A percentile compares a stretch with the other conserved stretches of the same genome.
Evolutionary conservation across 108 stramenopile species (phyloP).

Genomic region (Discostella stelligeroides): DNA sequence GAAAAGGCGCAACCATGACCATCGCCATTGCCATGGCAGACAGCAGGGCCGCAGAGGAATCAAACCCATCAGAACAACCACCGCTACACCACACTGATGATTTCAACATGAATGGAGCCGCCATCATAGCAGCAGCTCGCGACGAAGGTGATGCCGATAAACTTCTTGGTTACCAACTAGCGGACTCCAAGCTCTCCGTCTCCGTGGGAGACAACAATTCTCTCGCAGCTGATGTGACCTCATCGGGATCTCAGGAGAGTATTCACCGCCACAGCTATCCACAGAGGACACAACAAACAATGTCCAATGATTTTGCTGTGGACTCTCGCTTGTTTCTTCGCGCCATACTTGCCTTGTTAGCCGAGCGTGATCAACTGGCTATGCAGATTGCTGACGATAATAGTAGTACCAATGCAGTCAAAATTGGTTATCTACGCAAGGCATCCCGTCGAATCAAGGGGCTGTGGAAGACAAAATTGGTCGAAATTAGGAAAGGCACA

Average conservation of each 20-base stretch:
- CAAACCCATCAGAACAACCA: no score
- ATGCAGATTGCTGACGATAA: conserved; percentile 62
- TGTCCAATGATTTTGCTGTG: conserved; percentile 59
- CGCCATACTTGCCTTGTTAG: conserved; percentile 66
- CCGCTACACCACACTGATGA: no score
- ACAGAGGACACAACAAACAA: conserved; percentile 1
- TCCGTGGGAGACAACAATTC: neutral
- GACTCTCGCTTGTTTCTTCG: conserved; percentile 83
- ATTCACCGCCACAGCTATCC: neutral
- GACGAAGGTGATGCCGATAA: neutral
- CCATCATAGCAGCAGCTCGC: no score
- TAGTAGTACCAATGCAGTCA: conserved; percentile 58
- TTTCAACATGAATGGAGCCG: no score
- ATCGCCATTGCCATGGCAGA: no score
- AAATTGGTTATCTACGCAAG: conserved; percentile 75
- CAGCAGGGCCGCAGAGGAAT: no score
- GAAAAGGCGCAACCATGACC: no score
- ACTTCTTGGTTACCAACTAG: neutral
- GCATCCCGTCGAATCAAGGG: conserved; percentile 74
- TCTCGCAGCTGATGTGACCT: neutral
- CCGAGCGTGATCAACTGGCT: conserved; percentile 62
- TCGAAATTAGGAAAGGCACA: conserved; percentile 76
- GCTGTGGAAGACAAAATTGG: conserved; percentile 82
- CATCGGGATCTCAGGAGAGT: neutral
- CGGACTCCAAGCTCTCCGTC: conserved; percentile 6